Base-by-base conservation (phyloP, 345 rosid genomes). In the Erucastrum elatum region DNA sequence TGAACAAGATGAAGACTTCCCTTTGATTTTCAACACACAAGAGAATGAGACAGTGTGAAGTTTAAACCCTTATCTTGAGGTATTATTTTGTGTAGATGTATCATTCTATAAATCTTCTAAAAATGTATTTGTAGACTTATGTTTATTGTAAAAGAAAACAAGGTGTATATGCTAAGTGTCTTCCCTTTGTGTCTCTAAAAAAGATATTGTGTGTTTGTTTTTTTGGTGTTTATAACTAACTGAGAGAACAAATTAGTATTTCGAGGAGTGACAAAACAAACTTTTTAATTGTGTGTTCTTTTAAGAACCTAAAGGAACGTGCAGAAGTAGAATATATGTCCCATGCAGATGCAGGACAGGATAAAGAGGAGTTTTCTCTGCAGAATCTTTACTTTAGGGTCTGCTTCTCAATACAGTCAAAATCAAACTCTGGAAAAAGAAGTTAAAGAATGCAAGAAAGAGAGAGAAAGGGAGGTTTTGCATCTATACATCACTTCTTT, bases 1-100 rank as follows among this genome's bases (percentile, higher is more conserved):
- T 0, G 98, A 92, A 69, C 86, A 82, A 60, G 84, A 85, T 6
- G 90, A 87, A 0, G 96, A 88, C 62, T 92, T 94, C 76, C 98
- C 97, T 12, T 81, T 91, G 79, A 81, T 88, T 61, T 92, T 87
- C 75, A 75, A 67, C 65, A 82, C 70, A 46, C 88, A 85, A 84
- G 91, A 90, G 75, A 82, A 70, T 7, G 89, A 84, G 13, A 63
- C 70, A 8, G 13, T 60, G 72, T 84, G 84, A 71, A 69, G 62
- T 70, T 39, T 39, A 7, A 17, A 64, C 2, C 16, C 13, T 25
- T 33, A 16, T 62, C 68, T 44, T 30, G 60, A 44, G 21, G 60
- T 65, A 67, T 61, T 74, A 6, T 63, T 75, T 75, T 55, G 53
- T 75, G 15, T 77, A 70, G 69, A 75, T 58, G 73, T 9, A 59